phyloP scores from a whole-genome alignment of 2,329 filamentous ascomycete species.

The Chaetomiaceae sp. region DNA sequence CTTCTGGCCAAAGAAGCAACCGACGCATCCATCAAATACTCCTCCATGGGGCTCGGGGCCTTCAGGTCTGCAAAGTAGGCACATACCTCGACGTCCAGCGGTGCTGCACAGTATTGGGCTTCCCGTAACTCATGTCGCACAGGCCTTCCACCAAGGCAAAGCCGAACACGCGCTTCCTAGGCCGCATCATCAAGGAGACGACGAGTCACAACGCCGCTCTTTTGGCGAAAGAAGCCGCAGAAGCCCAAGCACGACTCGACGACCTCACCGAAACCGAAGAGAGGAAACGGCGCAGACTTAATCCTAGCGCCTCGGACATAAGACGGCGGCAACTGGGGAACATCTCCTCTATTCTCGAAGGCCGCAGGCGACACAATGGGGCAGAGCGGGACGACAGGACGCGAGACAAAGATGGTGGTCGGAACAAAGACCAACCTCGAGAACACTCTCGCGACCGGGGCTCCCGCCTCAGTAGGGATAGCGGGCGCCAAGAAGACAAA shows the following conservation, averaged over 20 bases:
- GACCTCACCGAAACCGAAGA: conserved; percentile 50
- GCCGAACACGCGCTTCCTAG: conserved; percentile 86
- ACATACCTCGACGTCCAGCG: conserved; percentile 9
- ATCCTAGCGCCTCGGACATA: conserved; percentile 48
- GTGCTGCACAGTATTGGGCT: background rate
- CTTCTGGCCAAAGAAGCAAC: conserved; percentile 77
- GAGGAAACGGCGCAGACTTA: conserved; percentile 40
- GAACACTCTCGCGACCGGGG: conserved; percentile 5
- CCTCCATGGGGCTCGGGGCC: conserved; percentile 67
- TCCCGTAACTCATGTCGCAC: conserved; percentile 17
- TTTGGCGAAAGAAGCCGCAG: conserved; percentile 75
- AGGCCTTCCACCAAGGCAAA: conserved; percentile 69
- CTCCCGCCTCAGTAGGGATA: conserved; percentile 1
- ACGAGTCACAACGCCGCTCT: conserved; percentile 85
- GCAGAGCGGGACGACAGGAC: conserved; percentile 3
- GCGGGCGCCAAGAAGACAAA: conserved; percentile 6
- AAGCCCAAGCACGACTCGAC: conserved; percentile 66
- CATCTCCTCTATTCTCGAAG: conserved; percentile 54
- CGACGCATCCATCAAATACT: conserved; percentile 68
- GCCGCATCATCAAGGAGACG: conserved; percentile 82
- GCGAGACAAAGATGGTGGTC: background rate
- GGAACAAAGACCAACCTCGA: conserved; percentile 2
- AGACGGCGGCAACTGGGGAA: conserved; percentile 55
- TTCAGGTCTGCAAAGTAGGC: conserved; percentile 48
- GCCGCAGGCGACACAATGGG: conserved; percentile 33